phyloP scores from a whole-genome alignment of 2,329 filamentous ascomycete genomes.

The Sarocladium strictum region DNA sequence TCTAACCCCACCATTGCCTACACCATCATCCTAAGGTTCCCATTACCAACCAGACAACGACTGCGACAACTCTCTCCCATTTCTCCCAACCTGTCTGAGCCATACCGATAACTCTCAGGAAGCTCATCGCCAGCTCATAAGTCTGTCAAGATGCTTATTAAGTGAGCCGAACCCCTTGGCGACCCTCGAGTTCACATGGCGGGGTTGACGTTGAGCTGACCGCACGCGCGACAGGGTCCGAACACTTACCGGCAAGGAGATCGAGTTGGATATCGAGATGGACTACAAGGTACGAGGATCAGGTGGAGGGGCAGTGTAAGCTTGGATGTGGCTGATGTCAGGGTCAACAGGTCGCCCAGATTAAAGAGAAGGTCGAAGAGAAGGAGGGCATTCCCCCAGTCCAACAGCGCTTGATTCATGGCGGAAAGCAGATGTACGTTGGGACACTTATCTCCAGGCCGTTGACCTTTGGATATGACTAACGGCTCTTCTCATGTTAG shows the following conservation, averaged over 20 bases:
- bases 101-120: constrained; percentile 12
- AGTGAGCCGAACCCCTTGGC: constrained; percentile 29
- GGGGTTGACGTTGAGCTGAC: constrained; percentile 17
- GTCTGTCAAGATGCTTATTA: constrained; percentile 40
- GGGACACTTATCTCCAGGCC: background rate
- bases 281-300: constrained; percentile 70
- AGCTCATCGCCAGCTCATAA: background rate
- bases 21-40: background rate
- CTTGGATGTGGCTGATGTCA: background rate
- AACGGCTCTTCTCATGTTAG: constrained; percentile 38
- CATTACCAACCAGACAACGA: background rate
- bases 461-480: background rate
- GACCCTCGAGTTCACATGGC: background rate
- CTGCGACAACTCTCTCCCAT: background rate
- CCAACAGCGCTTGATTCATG: constrained; percentile 92
- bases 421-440: constrained; percentile 91
- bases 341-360: constrained; percentile 72
- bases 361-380: constrained; percentile 99
- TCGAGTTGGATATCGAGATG: constrained; percentile 93
- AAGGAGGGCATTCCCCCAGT: constrained; percentile 97
- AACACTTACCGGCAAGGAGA: constrained; percentile 97
- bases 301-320: background rate
- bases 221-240: constrained; percentile 63
- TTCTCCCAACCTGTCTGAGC: background rate
- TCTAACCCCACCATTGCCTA: constrained; percentile 3